Evolutionary conservation across 2,329 filamentous ascomycete genomes (phyloP), one percentile per base, ranked within the genome.

Genomic region (Microthyrium microscopicum): DNA sequence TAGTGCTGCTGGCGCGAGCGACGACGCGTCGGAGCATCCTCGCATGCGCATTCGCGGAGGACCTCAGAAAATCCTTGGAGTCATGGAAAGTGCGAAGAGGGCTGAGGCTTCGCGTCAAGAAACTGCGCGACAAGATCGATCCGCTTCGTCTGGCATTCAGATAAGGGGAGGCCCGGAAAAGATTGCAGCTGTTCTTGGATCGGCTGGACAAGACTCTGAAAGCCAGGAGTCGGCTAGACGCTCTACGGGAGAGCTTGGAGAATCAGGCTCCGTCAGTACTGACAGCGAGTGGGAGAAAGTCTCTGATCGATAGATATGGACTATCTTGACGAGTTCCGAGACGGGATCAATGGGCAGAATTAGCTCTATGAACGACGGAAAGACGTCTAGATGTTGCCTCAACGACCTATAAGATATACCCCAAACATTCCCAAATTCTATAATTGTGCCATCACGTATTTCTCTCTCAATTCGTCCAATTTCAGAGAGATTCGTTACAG

Each of bases 271-370:
- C 8, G 28, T 26, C 9, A 30, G 35, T 8, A 94, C 85, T 4
- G 87, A 95, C 58, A 87, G 87, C 49, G 87, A 95, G 58, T 95
- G 87, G 87, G 87, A 94, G 62, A 91, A 89, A 63, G 78, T 95
- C 4, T 83, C 81, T 16, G 78, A 79, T n/a, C n/a, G n/a, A n/a
- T n/a, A n/a, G n/a, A n/a, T n/a, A n/a, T n/a, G n/a, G n/a, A n/a
- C n/a, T n/a, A n/a, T n/a, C n/a, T n/a, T n/a, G n/a, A n/a, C n/a
- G n/a, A n/a, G n/a, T n/a, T n/a, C n/a, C n/a, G n/a, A n/a, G n/a
- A n/a, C n/a, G n/a, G n/a, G n/a, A n/a, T n/a, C n/a, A n/a, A n/a
- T n/a, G n/a, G n/a, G n/a, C n/a, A n/a, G n/a, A n/a, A n/a, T n/a
- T n/a, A n/a, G n/a, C n/a, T n/a, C n/a, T n/a, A n/a, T n/a, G n/a